Conservation (phyloP, 306 rosid species). For the Lathyrus tuberosus region DNA sequence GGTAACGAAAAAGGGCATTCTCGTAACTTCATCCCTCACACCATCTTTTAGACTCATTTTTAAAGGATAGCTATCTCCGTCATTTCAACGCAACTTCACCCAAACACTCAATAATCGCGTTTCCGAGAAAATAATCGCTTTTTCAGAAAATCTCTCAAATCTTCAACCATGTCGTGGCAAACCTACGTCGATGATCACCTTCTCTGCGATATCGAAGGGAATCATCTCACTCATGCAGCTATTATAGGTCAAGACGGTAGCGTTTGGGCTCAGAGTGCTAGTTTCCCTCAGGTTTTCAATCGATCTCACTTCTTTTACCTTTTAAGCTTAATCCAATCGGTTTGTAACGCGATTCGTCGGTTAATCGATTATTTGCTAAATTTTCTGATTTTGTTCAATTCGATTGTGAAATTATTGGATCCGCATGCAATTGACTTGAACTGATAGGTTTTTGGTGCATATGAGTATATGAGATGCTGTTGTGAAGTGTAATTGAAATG, state of each 20-base stretch:
- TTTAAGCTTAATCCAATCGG: background rate
- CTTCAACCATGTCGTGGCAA: slow-evolving; percentile 81
- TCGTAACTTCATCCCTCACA: background rate
- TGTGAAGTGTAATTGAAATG: background rate
- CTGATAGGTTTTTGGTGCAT: background rate
- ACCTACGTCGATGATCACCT: slow-evolving; percentile 87
- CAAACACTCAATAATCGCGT: background rate
- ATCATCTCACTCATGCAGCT: slow-evolving; percentile 68
- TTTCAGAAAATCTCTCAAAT: slow-evolving; percentile 19
- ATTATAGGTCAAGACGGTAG: slow-evolving; percentile 83
- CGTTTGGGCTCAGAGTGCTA: slow-evolving; percentile 87
- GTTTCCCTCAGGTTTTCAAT: slow-evolving; percentile 73
- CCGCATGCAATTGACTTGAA: slow-evolving; percentile 5
- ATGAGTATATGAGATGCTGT: too few relatives aligned
- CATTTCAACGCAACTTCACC: slow-evolving; percentile 38
- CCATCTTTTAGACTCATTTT: background rate
- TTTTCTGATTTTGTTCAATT: slow-evolving; percentile 1
- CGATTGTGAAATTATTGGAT: background rate
- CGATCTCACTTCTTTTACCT: background rate
- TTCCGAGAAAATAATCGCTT: background rate
- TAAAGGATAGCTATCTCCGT: slow-evolving; percentile 34
- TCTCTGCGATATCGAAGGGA: slow-evolving; percentile 77
- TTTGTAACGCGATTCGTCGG: background rate
- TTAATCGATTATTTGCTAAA: background rate
- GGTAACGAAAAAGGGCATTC: slow-evolving; percentile 39